Conservation (phyloP, 805 yeast genomes). For the Schwanniomyces polymorphus region DNA sequence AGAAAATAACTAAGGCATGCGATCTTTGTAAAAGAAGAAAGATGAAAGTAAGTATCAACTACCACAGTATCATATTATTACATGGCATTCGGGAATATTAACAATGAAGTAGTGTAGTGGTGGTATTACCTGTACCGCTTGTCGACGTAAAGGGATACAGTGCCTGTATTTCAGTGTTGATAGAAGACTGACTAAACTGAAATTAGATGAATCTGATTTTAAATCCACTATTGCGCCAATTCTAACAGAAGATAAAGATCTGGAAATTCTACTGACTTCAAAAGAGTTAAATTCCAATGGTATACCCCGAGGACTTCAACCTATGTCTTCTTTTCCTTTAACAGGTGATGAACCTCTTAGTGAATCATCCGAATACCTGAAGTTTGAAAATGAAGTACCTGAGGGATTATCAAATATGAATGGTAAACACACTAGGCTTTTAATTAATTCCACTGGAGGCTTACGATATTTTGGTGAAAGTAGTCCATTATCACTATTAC, state of each 20-base stretch:
- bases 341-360: background rate
- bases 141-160: constrained; percentile 23
- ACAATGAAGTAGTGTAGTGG: constrained; percentile 12
- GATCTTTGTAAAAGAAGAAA: constrained; percentile 47
- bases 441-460: constrained; percentile 35
- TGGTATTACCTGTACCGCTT: constrained; percentile 36
- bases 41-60: constrained; percentile 12
- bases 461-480: constrained; percentile 43
- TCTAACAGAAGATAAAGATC: background rate
- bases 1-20: constrained; percentile 48
- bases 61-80: background rate
- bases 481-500: constrained; percentile 39
- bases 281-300: background rate
- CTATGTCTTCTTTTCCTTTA: background rate
- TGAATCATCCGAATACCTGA: background rate
- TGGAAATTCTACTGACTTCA: background rate
- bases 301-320: background rate
- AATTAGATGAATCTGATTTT: background rate
- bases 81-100: constrained; percentile 1
- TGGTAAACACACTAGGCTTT: constrained; percentile 24
- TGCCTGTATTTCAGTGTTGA: constrained; percentile 30
- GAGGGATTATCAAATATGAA: constrained; percentile 13
- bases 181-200: constrained; percentile 13
- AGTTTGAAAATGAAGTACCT: background rate
- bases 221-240: background rate